Evolutionary conservation across 1,139 yeast species (phyloP).

Genomic region (Blastobotrys elegans): DNA sequence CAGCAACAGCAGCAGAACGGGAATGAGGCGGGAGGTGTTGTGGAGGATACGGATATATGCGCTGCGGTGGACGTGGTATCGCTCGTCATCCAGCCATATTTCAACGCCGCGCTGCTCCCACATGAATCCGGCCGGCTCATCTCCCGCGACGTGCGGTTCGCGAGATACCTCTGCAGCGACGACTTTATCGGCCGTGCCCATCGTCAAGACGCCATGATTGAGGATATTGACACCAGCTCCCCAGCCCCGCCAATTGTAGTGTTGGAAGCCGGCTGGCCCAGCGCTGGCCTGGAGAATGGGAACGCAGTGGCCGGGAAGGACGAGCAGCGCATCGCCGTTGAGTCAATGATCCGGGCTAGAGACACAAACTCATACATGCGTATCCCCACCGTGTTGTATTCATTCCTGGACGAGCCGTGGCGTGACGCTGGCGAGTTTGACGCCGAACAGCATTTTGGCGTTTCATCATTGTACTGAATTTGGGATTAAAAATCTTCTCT

Average conservation of each 20-base stretch:
- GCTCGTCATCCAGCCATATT: conserved; percentile 28
- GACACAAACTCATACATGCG: conserved; percentile 19
- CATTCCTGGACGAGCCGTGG: conserved; percentile 28
- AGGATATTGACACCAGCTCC: conserved; percentile 7
- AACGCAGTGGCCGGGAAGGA: conserved; percentile 50
- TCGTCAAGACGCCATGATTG: conserved; percentile 9
- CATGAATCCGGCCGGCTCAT: conserved; percentile 24
- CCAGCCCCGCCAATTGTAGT: conserved; percentile 38
- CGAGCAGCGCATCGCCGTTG: conserved; percentile 52
- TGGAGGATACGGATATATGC: conserved; percentile 28
- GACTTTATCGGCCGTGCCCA: conserved; percentile 26
- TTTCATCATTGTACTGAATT: conserved; percentile 13
- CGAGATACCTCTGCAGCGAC: conserved; percentile 29
- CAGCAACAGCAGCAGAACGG: not conserved
- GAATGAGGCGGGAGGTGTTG: not conserved
- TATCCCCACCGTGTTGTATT: conserved; percentile 23
- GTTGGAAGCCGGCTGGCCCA: conserved; percentile 72
- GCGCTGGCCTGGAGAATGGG: conserved; percentile 49
- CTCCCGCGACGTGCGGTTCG: conserved; percentile 27
- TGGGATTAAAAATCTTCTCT: not conserved
- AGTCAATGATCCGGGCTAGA: conserved; percentile 37
- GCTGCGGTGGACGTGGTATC: conserved; percentile 29
- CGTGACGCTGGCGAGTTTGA: conserved; percentile 25
- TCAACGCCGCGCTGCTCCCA: conserved; percentile 22
- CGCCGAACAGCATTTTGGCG: conserved; percentile 28